A percentile compares a stretch with the other conserved stretches of the same genome.
Conservation (phyloP, 2,329 filamentous ascomycete genomes). For the Claviceps sp. region DNA sequence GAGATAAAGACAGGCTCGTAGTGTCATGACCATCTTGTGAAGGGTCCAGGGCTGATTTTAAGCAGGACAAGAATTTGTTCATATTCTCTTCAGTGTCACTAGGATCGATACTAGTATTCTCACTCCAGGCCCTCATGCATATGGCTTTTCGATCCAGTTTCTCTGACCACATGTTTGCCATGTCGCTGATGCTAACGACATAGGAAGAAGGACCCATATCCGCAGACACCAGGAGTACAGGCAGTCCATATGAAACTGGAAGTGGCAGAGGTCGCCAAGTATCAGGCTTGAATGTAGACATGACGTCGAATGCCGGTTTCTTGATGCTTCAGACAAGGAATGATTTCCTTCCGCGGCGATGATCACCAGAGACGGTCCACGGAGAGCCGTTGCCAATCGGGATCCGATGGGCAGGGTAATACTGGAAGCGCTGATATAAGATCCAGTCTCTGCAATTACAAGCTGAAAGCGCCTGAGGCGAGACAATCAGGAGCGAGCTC, state of each 20-base stretch:
- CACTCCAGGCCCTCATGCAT: constrained; percentile 44
- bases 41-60: constrained; percentile 38
- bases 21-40: constrained; percentile 29
- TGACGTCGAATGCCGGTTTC: constrained; percentile 6
- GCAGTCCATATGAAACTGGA: constrained; percentile 27
- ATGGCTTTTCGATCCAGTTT: constrained; percentile 48
- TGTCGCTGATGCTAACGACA: constrained; percentile 53
- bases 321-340: background rate
- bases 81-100: constrained; percentile 56
- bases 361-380: background rate
- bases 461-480: background rate
- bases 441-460: constrained; percentile 10
- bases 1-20: constrained; percentile 31
- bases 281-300: constrained; percentile 12
- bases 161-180: constrained; percentile 63
- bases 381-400: background rate
- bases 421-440: background rate
- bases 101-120: constrained; percentile 61
- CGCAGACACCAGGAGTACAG: constrained; percentile 50
- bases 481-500: background rate
- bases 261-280: constrained; percentile 31
- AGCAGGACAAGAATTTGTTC: constrained; percentile 49
- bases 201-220: constrained; percentile 44
- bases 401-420: background rate
- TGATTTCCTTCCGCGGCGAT: background rate